phyloP scores from a whole-genome alignment of 1,139 yeast species.

The Yamadazyma aaseri region DNA sequence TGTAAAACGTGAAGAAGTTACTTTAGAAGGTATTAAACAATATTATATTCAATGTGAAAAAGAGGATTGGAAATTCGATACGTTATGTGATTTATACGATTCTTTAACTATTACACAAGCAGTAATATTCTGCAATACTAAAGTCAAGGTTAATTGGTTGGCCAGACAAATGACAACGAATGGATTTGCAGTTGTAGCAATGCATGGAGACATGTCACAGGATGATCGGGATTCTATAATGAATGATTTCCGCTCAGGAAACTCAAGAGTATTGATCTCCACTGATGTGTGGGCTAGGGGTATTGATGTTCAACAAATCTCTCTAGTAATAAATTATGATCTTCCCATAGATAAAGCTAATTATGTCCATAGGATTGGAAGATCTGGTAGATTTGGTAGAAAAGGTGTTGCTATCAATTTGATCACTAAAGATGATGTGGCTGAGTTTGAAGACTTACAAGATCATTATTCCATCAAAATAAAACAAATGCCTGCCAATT shows the following conservation, averaged over 20 bases:
- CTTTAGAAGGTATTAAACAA: constrained; percentile 88
- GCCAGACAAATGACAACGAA: constrained; percentile 73
- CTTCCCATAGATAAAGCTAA: constrained; percentile 83
- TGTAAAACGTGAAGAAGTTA: constrained; percentile 85
- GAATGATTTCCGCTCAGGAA: constrained; percentile 80
- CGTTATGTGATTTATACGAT: constrained; percentile 89
- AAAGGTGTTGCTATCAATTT: constrained; percentile 94
- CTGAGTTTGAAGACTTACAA: constrained; percentile 67
- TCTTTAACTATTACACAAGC: constrained; percentile 95
- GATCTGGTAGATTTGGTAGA: constrained; percentile 94
- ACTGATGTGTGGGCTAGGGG: constrained; percentile 99
- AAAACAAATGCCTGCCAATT: constrained; percentile 83
- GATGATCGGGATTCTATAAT: constrained; percentile 85
- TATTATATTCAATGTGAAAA: constrained; percentile 82
- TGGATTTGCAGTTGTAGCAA: constrained; percentile 85
- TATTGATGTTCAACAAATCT: constrained; percentile 96
- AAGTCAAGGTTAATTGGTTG: constrained; percentile 89
- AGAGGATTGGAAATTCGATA: constrained; percentile 95
- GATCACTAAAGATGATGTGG: constrained; percentile 67
- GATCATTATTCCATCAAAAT: constrained; percentile 74
- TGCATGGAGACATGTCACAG: constrained; percentile 98
- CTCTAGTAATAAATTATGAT: constrained; percentile 90
- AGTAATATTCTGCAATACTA: constrained; percentile 92
- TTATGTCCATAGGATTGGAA: constrained; percentile 90
- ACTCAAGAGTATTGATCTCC: constrained; percentile 81